These are phyloP conservation scores for Castanea crenata DNA, from an alignment of 306 rosid genomes.

Conservation along the genomic window DNA sequence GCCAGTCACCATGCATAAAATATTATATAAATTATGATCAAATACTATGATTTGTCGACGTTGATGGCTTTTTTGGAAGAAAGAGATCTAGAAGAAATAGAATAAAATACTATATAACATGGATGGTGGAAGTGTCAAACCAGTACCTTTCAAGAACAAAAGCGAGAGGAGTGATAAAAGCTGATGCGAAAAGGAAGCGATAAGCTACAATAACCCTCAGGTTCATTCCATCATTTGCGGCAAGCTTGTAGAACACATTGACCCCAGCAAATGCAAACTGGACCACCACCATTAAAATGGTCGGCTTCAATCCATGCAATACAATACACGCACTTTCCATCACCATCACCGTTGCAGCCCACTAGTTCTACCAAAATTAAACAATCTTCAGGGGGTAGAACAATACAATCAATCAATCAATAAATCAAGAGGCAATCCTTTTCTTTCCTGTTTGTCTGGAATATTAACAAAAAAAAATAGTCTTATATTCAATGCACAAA, in stretches of 20 bases:
- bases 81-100: no score
- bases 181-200: slow-evolving; percentile 58
- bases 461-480: no score
- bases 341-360: background rate
- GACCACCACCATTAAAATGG: slow-evolving; percentile 43
- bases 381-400: no score
- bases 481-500: no score
- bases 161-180: slow-evolving; percentile 58
- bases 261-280: slow-evolving; percentile 50
- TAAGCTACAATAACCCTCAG: slow-evolving; percentile 52
- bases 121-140: no score
- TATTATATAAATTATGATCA: no score
- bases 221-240: slow-evolving; percentile 62
- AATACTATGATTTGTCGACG: background rate
- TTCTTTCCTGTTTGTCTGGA: no score
- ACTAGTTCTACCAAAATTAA: no score
- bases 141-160: slow-evolving; percentile 54
- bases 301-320: slow-evolving; percentile 43
- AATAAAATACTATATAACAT: no score
- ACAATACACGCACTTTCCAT: background rate
- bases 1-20: background rate
- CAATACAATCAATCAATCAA: no score
- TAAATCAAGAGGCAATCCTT: no score
- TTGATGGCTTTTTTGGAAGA: background rate
- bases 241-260: slow-evolving; percentile 66